Percentiles rank a stretch among this genome's conserved stretches.
Evolutionary conservation across 805 yeast genomes (phyloP).

Genomic region (Priceomyces castillae): DNA sequence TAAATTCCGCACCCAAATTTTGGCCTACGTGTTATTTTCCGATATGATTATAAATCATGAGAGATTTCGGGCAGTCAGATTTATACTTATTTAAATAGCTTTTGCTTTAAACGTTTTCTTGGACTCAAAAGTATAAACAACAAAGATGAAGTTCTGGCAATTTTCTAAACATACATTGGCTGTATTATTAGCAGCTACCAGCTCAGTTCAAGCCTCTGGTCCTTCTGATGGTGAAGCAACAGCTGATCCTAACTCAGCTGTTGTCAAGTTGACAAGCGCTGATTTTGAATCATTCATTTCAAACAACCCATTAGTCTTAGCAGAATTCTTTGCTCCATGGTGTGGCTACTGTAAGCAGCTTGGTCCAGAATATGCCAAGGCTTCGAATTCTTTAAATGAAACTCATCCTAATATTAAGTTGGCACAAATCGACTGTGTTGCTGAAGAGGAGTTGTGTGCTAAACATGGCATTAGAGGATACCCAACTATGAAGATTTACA

Average conservation of each 20-base stretch:
- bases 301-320: slow-evolving; percentile 73
- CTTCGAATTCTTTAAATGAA: slow-evolving; percentile 61
- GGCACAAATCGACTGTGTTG: slow-evolving; percentile 86
- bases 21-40: slow-evolving; percentile 3
- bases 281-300: slow-evolving; percentile 64
- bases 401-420: slow-evolving; percentile 57
- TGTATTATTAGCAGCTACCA: slow-evolving; percentile 33
- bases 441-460: slow-evolving; percentile 67
- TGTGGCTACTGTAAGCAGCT: slow-evolving; percentile 93
- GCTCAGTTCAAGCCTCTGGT: slow-evolving; percentile 33
- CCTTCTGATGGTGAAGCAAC: slow-evolving; percentile 56
- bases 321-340: slow-evolving; percentile 96
- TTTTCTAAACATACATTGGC: slow-evolving; percentile 38
- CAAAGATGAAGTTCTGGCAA: slow-evolving; percentile 40
- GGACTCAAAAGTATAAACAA: too few relatives aligned
- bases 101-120: neutral
- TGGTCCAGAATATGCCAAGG: slow-evolving; percentile 76
- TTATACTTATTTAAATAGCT: neutral
- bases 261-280: slow-evolving; percentile 69
- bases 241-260: slow-evolving; percentile 84
- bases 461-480: slow-evolving; percentile 72
- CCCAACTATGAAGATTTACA: slow-evolving; percentile 79
- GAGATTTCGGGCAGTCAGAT: neutral
- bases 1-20: neutral
- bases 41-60: neutral